A percentile compares a stretch with the other conserved stretches of the same genome.
phyloP scores from a whole-genome alignment of 495 filamentous ascomycete species.

The Collariella sp. region DNA sequence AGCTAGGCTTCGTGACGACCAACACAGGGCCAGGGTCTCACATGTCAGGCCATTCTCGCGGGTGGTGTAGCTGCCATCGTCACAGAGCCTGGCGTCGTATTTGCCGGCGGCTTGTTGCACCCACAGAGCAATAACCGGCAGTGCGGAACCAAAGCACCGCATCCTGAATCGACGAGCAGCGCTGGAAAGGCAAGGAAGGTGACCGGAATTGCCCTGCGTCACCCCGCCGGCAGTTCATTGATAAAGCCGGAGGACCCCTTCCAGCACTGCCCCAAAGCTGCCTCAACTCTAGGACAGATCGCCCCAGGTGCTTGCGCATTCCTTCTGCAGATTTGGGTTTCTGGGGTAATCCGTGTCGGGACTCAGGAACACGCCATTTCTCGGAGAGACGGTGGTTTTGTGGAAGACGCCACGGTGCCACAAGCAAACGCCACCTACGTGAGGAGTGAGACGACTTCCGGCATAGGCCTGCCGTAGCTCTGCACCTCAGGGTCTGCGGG shows the following conservation, averaged over 20 bases:
- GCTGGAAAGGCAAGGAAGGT: background rate
- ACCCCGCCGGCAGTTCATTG: background rate
- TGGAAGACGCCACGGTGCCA: background rate
- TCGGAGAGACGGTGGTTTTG: background rate
- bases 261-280: background rate
- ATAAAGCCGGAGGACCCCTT: conserved; percentile 1
- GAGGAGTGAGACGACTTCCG: background rate
- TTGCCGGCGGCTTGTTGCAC: conserved; percentile 5
- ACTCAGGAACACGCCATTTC: background rate
- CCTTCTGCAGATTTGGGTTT: background rate
- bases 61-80: conserved; percentile 20
- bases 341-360: conserved; percentile 4
- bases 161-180: background rate
- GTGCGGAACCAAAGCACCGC: background rate
- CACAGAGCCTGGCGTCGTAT: conserved; percentile 22
- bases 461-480: background rate
- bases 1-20: background rate
- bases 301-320: background rate
- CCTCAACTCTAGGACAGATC: background rate
- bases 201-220: conserved; percentile 1
- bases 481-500: background rate
- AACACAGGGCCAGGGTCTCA: conserved; percentile 7
- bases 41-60: conserved; percentile 17
- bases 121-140: conserved; percentile 9
- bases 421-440: conserved; percentile 3